Conservation (phyloP, 1,284 basidiomycete genomes). For the Exobasidium rhododendri region DNA sequence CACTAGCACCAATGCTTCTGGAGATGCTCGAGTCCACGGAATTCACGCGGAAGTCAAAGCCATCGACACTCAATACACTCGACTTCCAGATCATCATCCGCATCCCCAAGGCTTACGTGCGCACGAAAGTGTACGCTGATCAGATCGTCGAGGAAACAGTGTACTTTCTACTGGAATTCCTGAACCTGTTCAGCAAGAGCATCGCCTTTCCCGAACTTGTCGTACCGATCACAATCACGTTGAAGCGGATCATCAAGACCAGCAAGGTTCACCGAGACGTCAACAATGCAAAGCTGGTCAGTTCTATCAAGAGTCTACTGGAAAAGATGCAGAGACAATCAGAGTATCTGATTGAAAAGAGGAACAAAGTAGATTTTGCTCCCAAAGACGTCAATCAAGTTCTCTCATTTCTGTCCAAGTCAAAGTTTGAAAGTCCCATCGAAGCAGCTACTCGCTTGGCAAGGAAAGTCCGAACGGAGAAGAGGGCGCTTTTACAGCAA, state of each 20-base stretch:
- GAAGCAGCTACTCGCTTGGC: slow-evolving; percentile 43
- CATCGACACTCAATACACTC: slow-evolving; percentile 82
- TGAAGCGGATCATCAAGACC: slow-evolving; percentile 43
- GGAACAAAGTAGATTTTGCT: slow-evolving; percentile 48
- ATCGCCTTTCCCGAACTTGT: slow-evolving; percentile 89
- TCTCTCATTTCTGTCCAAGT: slow-evolving; percentile 25
- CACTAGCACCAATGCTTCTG: slow-evolving; percentile 78
- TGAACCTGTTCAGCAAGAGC: slow-evolving; percentile 60
- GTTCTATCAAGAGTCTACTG: slow-evolving; percentile 19
- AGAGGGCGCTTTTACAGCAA: slow-evolving; percentile 40
- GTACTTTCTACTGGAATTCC: slow-evolving; percentile 73
- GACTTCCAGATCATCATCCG: slow-evolving; percentile 85
- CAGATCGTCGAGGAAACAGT: slow-evolving; percentile 76
- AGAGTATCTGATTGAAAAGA: slow-evolving; percentile 37
- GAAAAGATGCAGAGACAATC: slow-evolving; percentile 47
- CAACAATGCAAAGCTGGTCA: not conserved
- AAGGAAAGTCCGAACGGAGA: slow-evolving; percentile 50
- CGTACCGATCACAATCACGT: slow-evolving; percentile 71
- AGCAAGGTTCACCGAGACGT: slow-evolving; percentile 23
- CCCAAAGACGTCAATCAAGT: slow-evolving; percentile 27
- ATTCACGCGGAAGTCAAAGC: slow-evolving; percentile 74
- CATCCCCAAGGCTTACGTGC: slow-evolving; percentile 80
- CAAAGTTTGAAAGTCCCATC: slow-evolving; percentile 32
- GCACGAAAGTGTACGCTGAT: slow-evolving; percentile 82
- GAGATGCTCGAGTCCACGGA: slow-evolving; percentile 77